phyloP scores from a whole-genome alignment of 345 rosid genomes.

The Sisymbrium irio region DNA sequence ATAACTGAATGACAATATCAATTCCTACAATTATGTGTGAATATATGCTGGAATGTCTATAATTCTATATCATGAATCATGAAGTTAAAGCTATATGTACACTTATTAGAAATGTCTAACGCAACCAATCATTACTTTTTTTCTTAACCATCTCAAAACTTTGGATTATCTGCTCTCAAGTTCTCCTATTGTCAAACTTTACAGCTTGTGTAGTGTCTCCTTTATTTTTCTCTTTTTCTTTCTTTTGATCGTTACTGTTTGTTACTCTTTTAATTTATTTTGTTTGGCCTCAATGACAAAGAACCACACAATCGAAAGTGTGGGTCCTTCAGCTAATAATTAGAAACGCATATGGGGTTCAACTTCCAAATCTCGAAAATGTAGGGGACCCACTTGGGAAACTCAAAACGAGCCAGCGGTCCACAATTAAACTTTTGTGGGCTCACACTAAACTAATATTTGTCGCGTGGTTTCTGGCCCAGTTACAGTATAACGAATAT shows the following conservation, averaged over 20 bases:
- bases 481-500: slow-evolving; percentile 4
- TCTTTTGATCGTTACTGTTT: slow-evolving; percentile 9
- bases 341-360: slow-evolving; percentile 18
- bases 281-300: neutral
- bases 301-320: slow-evolving; percentile 9
- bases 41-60: neutral
- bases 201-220: neutral
- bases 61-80: neutral
- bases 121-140: slow-evolving; percentile 21
- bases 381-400: neutral
- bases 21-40: neutral
- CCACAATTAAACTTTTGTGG: slow-evolving; percentile 32
- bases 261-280: neutral
- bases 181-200: neutral
- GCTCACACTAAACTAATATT: slow-evolving; percentile 26
- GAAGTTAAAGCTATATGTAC: neutral
- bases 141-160: neutral
- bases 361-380: slow-evolving; percentile 11
- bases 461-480: slow-evolving; percentile 24
- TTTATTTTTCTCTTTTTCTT: neutral
- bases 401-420: slow-evolving; percentile 19
- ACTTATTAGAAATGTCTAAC: slow-evolving; percentile 2
- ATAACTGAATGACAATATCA: neutral
- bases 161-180: slow-evolving; percentile 24
- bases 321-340: slow-evolving; percentile 15